Base-by-base conservation (phyloP, 306 rosid genomes). In the Begonia fuchsioides region DNA sequence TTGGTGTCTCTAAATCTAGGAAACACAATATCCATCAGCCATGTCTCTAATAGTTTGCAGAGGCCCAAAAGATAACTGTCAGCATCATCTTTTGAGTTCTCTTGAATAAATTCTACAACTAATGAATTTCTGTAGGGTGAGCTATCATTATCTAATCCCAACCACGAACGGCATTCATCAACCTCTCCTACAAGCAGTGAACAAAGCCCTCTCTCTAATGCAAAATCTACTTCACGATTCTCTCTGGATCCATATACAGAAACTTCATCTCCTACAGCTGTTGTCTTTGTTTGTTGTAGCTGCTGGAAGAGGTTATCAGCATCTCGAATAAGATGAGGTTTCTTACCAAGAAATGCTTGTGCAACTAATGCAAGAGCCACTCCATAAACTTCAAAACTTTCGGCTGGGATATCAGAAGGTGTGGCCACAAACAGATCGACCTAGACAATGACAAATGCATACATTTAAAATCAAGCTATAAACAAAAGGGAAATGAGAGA, bases 281-380 rank as follows among this genome's bases (percentile, higher is more conserved):
- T 64, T 54, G 73, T 65, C 63, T 77, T 86, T 12, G 84, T 79
- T 66, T 85, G 98, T 70, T 90, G 95, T 57, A 85, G 98, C 71
- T 90, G 88, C 65, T 77, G 79, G 76, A 85, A 81, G 64, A 90
- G 78, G 63, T 73, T 82, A 68, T 82, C 94, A 46, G 98, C 92
- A 63, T 90, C 98, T 66, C 66, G 86, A 55, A 90, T 75, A 49
- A 81, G 98, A 66, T 85, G 87, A 14, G 94, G 95, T 56, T 85
- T 79, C 71, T 82, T 90, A 60, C 78, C 85, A 53, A 79, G 76
- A 63, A 90, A 75, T 58, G 93, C 95, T 51, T 77, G 86, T 26
- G 94, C 87, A 72, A 90, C 98, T 49, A 90, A 76, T 9, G 98
- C 98, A 67, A 90, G 93, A 38, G 95, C 95, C 60, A 90, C 95